These are phyloP conservation scores for Kingdonia uniflora DNA, from an alignment of 164 flowering plant species.

Conservation along the genomic window DNA sequence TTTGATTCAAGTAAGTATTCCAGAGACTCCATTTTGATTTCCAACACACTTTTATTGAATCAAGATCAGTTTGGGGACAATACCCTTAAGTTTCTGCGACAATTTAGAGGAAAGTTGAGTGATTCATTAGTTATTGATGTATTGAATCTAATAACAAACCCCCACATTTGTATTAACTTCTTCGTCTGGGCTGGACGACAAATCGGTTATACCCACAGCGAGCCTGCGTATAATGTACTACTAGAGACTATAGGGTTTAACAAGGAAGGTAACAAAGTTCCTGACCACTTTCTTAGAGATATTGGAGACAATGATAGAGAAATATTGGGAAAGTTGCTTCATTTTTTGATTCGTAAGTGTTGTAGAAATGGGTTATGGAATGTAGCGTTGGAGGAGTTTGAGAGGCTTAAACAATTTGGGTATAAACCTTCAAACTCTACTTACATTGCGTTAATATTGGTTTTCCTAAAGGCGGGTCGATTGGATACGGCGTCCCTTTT, in stretches of 20 bases:
- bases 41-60: constrained; percentile 18
- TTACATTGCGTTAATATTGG: constrained; percentile 66
- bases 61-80: constrained; percentile 32
- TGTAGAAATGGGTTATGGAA: constrained; percentile 69
- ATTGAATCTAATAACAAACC: constrained; percentile 36
- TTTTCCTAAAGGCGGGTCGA: constrained; percentile 50
- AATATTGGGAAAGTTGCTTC: constrained; percentile 59
- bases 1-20: too few species aligned
- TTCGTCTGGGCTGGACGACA: constrained; percentile 90
- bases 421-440: constrained; percentile 54
- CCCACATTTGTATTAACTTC: constrained; percentile 52
- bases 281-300: constrained; percentile 41
- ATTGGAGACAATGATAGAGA: constrained; percentile 59
- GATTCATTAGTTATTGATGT: constrained; percentile 57
- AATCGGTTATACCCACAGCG: constrained; percentile 64
- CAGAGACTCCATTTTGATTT: constrained; percentile 34
- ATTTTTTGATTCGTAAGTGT: constrained; percentile 55
- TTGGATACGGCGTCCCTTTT: constrained; percentile 58
- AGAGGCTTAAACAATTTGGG: constrained; percentile 82
- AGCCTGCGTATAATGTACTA: constrained; percentile 48
- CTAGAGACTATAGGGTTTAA: constrained; percentile 35
- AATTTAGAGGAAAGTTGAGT: constrained; percentile 49
- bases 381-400: constrained; percentile 80
- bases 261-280: constrained; percentile 22
- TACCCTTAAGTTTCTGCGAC: constrained; percentile 56